phyloP scores from a whole-genome alignment of 2,329 filamentous ascomycete genomes.

The Penicillium sp. region DNA sequence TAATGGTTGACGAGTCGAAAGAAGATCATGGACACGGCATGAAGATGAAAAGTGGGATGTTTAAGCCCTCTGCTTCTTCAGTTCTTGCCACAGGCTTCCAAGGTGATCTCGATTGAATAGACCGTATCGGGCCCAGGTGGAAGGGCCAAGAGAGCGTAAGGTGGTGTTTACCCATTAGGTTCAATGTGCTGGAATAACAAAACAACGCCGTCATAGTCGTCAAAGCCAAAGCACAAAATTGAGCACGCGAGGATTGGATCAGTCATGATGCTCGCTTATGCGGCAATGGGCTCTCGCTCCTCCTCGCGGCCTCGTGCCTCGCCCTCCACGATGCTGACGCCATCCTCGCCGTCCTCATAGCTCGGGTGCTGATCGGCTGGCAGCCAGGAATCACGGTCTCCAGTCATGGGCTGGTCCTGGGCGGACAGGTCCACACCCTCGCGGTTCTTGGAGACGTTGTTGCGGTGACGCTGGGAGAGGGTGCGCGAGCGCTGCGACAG shows the following conservation, averaged over 20 bases:
- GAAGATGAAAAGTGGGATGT: too few relatives aligned
- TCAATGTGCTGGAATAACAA: not conserved
- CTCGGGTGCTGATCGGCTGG: slow-evolving; percentile 57
- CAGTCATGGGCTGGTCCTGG: slow-evolving; percentile 73
- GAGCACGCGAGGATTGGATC: not conserved
- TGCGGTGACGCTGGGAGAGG: slow-evolving; percentile 75
- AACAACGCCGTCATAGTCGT: slow-evolving; percentile 14
- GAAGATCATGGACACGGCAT: too few relatives aligned
- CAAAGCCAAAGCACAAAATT: not conserved
- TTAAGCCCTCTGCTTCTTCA: too few relatives aligned
- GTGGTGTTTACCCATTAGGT: not conserved
- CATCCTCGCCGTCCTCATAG: slow-evolving; percentile 43
- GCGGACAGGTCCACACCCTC: slow-evolving; percentile 76
- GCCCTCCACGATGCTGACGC: slow-evolving; percentile 29
- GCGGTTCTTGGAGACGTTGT: slow-evolving; percentile 60
- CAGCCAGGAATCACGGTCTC: slow-evolving; percentile 75
- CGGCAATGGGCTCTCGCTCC: slow-evolving; percentile 30
- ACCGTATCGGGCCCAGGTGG: too few relatives aligned
- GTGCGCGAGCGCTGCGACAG: slow-evolving; percentile 82
- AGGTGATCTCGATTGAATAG: too few relatives aligned
- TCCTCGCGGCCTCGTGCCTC: slow-evolving; percentile 35
- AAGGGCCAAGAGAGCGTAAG: not conserved
- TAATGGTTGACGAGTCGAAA: too few relatives aligned
- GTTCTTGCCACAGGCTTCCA: not conserved
- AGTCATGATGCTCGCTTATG: slow-evolving; percentile 7